A percentile compares a stretch with the other conserved stretches of the same genome.
Evolutionary conservation across 2,329 filamentous ascomycete species (phyloP).

Genomic region (Fusarium gaditjirri): DNA sequence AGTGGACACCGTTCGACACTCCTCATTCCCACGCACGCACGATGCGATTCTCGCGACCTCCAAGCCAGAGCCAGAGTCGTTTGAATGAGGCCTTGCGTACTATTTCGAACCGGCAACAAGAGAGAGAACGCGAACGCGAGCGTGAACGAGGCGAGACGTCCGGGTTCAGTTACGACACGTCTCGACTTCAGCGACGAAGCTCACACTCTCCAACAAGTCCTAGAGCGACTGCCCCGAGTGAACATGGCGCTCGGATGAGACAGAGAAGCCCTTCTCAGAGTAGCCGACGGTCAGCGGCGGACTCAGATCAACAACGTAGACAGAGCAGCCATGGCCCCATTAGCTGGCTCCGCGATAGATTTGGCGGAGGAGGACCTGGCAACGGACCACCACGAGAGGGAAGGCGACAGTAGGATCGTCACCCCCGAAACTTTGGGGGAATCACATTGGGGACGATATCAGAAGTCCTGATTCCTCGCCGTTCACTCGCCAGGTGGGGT

Average conservation of each 20-base stretch:
- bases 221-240: slow-evolving; percentile 42
- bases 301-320: slow-evolving; percentile 46
- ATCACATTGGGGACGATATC: not conserved
- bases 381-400: slow-evolving; percentile 46
- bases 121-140: slow-evolving; percentile 40
- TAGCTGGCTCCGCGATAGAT: slow-evolving; percentile 58
- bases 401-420: slow-evolving; percentile 42
- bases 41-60: slow-evolving; percentile 37
- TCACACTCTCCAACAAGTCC: slow-evolving; percentile 54
- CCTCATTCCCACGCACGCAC: slow-evolving; percentile 24
- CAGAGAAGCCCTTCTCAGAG: slow-evolving; percentile 54
- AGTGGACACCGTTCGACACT: slow-evolving; percentile 4
- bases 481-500: slow-evolving; percentile 1
- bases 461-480: slow-evolving; percentile 1
- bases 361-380: slow-evolving; percentile 47
- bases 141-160: slow-evolving; percentile 37
- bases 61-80: slow-evolving; percentile 44
- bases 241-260: slow-evolving; percentile 49
- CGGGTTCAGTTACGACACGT: slow-evolving; percentile 48
- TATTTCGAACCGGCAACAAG: slow-evolving; percentile 44
- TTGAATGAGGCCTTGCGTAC: slow-evolving; percentile 48
- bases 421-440: slow-evolving; percentile 18
- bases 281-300: slow-evolving; percentile 45
- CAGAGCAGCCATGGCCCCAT: slow-evolving; percentile 52
- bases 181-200: slow-evolving; percentile 50